Base-by-base conservation (phyloP, 1,139 yeast genomes). In the Lodderomyces orthopsilosis region DNA sequence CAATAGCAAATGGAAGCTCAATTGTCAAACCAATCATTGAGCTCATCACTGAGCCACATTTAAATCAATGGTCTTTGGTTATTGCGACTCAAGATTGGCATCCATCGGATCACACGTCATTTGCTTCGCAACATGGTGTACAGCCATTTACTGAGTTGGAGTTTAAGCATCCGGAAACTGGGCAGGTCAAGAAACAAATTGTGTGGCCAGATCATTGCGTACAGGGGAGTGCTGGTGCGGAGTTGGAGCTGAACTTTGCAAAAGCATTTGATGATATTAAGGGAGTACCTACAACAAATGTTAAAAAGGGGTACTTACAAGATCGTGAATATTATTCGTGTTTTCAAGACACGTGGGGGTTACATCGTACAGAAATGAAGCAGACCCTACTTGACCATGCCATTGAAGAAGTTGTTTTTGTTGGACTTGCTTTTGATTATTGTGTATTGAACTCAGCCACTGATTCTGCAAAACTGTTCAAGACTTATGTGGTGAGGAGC, bases 141-240 rank as follows among this genome's bases (percentile, higher is more conserved):
- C 61, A 68, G 2, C 87, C 93, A 1, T 89, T 69, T 58, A 66
- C 79, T 0, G 59, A 66, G 2, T 49, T 75, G 37, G 65, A 61
- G 41, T 81, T 86, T 55, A 46, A 58, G 1, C 80, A 82, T 44
- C 93, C 95, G 0, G 50, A 60, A 14, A 55, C 63, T 0, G 68
- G 69, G 17, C 46, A 59, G 23, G 57, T 60, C 35, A 55, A 59
- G 39, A 56, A 47, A 2, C 83, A 83, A 48, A 68, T 71, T 0
- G 72, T 89, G 2, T 91, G 98, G 98, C 97, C 98, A 0, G 93
- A 77, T 46, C 98, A 91, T 59, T 91, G 97, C 59, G 77, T 91
- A 3, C 93, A 88, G 54, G 70, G 73, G 42, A 70, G 88, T 0
- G 42, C 54, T 8, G 98, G 98, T 0, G 74, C 93, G 0, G 70